These are phyloP conservation scores for Aspergillus uvarum DNA, from an alignment of 2,329 filamentous ascomycete species.

Conservation along the genomic window DNA sequence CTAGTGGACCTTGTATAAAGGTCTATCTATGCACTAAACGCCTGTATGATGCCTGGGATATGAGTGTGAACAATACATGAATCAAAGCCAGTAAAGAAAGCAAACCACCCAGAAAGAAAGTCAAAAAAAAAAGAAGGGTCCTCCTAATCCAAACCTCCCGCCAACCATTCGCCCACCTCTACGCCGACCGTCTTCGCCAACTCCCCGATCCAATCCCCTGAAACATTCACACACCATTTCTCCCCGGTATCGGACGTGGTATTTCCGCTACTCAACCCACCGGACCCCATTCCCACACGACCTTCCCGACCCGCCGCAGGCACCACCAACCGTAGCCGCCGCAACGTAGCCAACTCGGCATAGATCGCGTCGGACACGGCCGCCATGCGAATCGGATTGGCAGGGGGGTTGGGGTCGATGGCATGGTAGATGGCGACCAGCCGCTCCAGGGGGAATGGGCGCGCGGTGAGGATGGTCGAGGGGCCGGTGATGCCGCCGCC, in stretches of 20 bases:
- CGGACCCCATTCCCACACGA: conserved; percentile 23
- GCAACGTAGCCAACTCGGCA: conserved; percentile 48
- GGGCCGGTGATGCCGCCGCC: conserved; percentile 36
- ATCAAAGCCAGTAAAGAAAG: conserved; percentile 2
- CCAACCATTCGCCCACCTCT: conserved; percentile 47
- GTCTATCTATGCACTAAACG: conserved; percentile 2
- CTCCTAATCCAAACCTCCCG: conserved; percentile 38
- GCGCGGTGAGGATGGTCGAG: conserved; percentile 42
- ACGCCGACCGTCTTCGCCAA: conserved; percentile 47
- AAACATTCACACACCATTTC: conserved; percentile 51
- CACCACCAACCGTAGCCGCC: conserved; percentile 48
- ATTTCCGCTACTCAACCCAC: conserved; percentile 34
- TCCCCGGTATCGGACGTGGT: conserved; percentile 43
- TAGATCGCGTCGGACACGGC: conserved; percentile 46
- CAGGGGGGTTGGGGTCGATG: conserved; percentile 47
- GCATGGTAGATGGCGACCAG: conserved; percentile 50
- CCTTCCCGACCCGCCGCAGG: conserved; percentile 38
- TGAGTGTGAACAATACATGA: conserved; percentile 2
- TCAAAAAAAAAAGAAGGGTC: background rate
- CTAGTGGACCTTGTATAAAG: background rate
- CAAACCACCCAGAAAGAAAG: background rate
- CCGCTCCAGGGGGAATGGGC: conserved; percentile 48
- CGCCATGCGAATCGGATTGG: conserved; percentile 36
- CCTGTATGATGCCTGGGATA: conserved; percentile 1
- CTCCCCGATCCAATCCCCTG: conserved; percentile 48